These are phyloP conservation scores for Obelidium mucronatum DNA, from an alignment of 192 early-diverging fungal species.

Conservation along the genomic window DNA sequence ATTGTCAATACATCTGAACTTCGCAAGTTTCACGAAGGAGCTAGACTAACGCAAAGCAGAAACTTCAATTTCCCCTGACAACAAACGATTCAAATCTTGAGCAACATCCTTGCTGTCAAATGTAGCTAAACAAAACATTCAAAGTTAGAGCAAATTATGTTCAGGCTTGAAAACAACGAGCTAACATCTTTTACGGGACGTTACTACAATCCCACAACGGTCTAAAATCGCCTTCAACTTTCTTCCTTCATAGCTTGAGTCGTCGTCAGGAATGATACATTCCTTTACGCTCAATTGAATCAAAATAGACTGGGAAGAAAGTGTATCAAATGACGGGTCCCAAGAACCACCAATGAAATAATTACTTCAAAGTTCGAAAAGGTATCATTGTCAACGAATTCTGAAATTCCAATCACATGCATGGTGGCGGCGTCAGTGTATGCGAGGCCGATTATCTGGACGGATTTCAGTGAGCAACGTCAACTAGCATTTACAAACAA, in stretches of 20 bases:
- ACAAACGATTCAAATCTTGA: slow-evolving; percentile 85
- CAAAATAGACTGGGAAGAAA: slow-evolving; percentile 68
- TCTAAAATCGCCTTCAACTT: slow-evolving; percentile 77
- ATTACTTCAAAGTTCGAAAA: slow-evolving; percentile 91
- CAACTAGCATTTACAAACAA: neutral
- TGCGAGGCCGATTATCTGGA: slow-evolving; percentile 79
- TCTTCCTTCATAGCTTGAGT: slow-evolving; percentile 68
- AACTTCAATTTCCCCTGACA: slow-evolving; percentile 72
- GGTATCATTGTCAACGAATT: slow-evolving; percentile 93
- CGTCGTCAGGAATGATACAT: slow-evolving; percentile 73
- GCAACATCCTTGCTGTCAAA: slow-evolving; percentile 81
- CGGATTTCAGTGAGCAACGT: neutral
- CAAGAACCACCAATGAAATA: slow-evolving; percentile 7
- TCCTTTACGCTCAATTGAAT: slow-evolving; percentile 96
- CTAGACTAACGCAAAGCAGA: slow-evolving; percentile 67
- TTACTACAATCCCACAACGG: slow-evolving; percentile 80
- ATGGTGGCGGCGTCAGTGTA: slow-evolving; percentile 86
- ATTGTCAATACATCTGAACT: neutral
- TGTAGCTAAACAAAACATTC: too few relatives aligned
- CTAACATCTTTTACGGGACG: slow-evolving; percentile 67
- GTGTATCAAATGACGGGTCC: too few relatives aligned
- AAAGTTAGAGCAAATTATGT: too few relatives aligned
- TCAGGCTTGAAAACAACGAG: neutral
- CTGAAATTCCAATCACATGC: slow-evolving; percentile 78
- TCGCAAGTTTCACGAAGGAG: neutral